Percentiles rank a stretch among this genome's conserved stretches.
Evolutionary conservation across 495 filamentous ascomycete genomes (phyloP).

Genomic region (Xanthoparmelia taractica): DNA sequence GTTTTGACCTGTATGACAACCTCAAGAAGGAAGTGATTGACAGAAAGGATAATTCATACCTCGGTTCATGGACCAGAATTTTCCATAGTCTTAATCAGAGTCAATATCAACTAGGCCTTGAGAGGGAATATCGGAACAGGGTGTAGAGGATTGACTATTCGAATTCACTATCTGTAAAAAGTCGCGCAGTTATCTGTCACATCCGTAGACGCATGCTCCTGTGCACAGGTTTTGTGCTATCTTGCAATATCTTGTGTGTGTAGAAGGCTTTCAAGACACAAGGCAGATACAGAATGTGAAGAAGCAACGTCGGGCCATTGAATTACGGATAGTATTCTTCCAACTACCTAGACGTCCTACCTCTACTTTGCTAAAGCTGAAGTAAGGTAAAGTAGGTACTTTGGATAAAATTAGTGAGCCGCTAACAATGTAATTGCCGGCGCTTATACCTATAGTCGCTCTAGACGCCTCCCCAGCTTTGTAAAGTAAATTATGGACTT

Average conservation of each 20-base stretch:
- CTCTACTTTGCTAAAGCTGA: too few species aligned
- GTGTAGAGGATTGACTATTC: background rate
- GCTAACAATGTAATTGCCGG: background rate
- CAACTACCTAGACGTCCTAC: too few species aligned
- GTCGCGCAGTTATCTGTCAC: background rate
- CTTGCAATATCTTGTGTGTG: background rate
- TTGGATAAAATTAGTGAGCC: background rate
- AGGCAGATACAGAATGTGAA: background rate
- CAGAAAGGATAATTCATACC: too few species aligned
- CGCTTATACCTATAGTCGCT: conserved; percentile 3
- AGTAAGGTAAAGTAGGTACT: too few species aligned
- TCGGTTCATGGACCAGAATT: background rate
- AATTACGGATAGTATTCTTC: too few species aligned
- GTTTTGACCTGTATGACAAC: background rate
- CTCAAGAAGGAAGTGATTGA: too few species aligned
- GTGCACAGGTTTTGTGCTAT: background rate
- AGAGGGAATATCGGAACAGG: background rate
- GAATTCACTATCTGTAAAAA: too few species aligned
- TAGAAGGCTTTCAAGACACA: background rate
- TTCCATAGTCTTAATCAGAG: background rate
- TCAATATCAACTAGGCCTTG: background rate
- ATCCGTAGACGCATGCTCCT: background rate
- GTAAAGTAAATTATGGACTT: background rate
- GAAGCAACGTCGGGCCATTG: too few species aligned
- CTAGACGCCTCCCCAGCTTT: conserved; percentile 6